phyloP scores from a whole-genome alignment of 495 filamentous ascomycete genomes.

The Trichodelitschia bisporula region DNA sequence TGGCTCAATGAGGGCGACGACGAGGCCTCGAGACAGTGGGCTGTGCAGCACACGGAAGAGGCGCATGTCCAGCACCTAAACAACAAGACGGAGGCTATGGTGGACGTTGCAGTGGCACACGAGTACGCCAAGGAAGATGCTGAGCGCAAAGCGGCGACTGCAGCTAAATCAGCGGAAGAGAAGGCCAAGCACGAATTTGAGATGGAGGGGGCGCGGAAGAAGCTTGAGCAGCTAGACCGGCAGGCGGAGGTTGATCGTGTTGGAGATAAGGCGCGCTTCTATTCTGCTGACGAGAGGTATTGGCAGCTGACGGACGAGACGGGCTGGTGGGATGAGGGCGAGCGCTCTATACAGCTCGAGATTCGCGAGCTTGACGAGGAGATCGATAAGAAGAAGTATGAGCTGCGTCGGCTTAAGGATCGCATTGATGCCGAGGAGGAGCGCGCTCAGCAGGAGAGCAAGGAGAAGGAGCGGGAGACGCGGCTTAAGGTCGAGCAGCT shows the following conservation, averaged over 20 bases:
- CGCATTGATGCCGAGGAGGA: constrained; percentile 8
- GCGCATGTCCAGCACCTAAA: no score
- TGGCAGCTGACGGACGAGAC: constrained; percentile 8
- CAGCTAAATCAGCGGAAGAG: constrained; percentile 14
- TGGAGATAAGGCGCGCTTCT: constrained; percentile 8
- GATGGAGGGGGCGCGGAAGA: constrained; percentile 6
- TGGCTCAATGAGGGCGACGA: no score
- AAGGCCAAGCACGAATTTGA: no score
- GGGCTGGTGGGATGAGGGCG: constrained; percentile 10
- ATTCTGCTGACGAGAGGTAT: no score
- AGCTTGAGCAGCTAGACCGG: constrained; percentile 6
- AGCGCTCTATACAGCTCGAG: no score
- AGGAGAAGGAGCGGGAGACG: constrained; percentile 17
- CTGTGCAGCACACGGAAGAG: no score
- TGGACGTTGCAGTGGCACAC: no score
- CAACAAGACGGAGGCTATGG: no score
- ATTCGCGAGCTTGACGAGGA: constrained; percentile 6
- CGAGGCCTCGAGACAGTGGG: no score
- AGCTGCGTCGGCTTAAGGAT: constrained; percentile 6
- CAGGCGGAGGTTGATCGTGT: constrained; percentile 10
- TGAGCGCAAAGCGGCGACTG: constrained; percentile 11
- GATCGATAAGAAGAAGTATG: constrained; percentile 6
- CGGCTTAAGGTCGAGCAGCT: constrained; percentile 14
- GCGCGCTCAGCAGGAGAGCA: constrained; percentile 20
- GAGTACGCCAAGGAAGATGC: no score